A percentile compares a stretch with the other conserved stretches of the same genome.
phyloP scores from a whole-genome alignment of 2,329 filamentous ascomycete species.

The Pseudocercospora eumusae region DNA sequence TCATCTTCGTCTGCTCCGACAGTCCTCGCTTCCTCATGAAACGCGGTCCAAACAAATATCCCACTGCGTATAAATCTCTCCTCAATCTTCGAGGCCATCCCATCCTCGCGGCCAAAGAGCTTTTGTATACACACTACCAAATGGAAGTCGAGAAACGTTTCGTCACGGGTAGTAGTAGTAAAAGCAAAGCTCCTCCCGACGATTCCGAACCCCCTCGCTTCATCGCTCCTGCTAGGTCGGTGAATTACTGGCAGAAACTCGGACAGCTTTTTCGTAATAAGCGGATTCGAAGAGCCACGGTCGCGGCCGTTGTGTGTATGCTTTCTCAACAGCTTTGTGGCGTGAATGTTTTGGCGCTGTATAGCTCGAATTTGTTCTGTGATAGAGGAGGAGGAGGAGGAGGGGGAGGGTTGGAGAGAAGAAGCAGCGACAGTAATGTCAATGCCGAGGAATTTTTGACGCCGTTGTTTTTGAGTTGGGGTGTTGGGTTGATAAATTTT shows the following conservation, averaged over 20 bases:
- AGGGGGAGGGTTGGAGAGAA: too few relatives aligned
- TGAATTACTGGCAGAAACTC: conserved; percentile 32
- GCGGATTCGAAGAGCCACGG: conserved; percentile 33
- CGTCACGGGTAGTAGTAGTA: too few relatives aligned
- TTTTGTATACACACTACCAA: conserved; percentile 36
- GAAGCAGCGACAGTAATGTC: neutral
- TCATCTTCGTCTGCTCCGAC: conserved; percentile 36
- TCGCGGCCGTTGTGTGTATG: conserved; percentile 32
- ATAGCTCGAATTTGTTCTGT: conserved; percentile 34
- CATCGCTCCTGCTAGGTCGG: conserved; percentile 7
- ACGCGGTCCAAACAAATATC: conserved; percentile 25
- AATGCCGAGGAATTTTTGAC: conserved; percentile 13
- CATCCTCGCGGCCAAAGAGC: conserved; percentile 37
- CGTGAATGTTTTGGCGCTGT: conserved; percentile 33
- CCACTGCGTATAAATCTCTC: conserved; percentile 32
- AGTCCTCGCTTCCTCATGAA: conserved; percentile 38
- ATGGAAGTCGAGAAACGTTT: conserved; percentile 32
- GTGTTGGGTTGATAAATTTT: conserved; percentile 35
- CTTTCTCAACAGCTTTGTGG: conserved; percentile 36
- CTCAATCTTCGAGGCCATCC: conserved; percentile 29
- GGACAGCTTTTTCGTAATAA: conserved; percentile 34
- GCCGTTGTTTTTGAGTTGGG: conserved; percentile 36
- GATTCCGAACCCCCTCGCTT: neutral
- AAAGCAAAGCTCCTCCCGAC: neutral
- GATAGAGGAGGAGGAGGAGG: neutral